Base-by-base conservation (phyloP, 2,329 filamentous ascomycete species). In the Sporothrix humicola region DNA sequence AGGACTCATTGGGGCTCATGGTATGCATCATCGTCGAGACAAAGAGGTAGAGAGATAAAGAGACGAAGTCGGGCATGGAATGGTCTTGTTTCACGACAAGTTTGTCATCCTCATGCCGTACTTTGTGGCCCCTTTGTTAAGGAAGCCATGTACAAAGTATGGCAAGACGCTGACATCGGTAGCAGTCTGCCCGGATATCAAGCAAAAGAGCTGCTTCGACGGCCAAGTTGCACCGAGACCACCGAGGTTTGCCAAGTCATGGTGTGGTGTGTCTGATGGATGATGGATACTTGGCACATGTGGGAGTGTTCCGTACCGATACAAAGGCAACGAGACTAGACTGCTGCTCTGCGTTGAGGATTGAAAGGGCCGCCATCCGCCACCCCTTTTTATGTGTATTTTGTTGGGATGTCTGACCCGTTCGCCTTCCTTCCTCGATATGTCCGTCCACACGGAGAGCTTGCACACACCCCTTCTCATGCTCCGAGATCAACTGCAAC, bases 401-500 rank as follows among this genome's bases (percentile, higher is more conserved):
- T 37, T 7, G 61, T 66, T 66, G 61, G 37, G 61, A 48, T 48
- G 46, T 66, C 42, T 48, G 7, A 44, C 42, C 61, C 12, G 12
- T 66, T 46, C 23, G 7, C 31, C 23, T 42, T 3, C 15, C 46
- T 6, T 69, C 48, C 20, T 42, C 48, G 26, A 69, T 12, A 69
- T 42, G 26, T 42, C n/a, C n/a, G 58, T n/a, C 48, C 61, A 26
- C 42, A 10, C 31, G 31, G 31, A 37, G 4, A 37, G 31, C 31
- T 37, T 37, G 31, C 61, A 65, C 42, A 6, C 61, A 26, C 61
- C 56, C 59, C 31, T 44, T 26, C 20, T 58, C 42, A n/a, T 59
- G 15, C 68, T 23, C 26, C 10, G 72, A 50, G 71, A 68, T 72
- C 72, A 63, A 73, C 54, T 73, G 72, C 63, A 69, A 69, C 54